Percentiles rank a stretch among this genome's conserved stretches.
These are phyloP conservation scores for Epichloe sp. DNA, from an alignment of 2,329 filamentous ascomycete genomes.

Conservation along the genomic window DNA sequence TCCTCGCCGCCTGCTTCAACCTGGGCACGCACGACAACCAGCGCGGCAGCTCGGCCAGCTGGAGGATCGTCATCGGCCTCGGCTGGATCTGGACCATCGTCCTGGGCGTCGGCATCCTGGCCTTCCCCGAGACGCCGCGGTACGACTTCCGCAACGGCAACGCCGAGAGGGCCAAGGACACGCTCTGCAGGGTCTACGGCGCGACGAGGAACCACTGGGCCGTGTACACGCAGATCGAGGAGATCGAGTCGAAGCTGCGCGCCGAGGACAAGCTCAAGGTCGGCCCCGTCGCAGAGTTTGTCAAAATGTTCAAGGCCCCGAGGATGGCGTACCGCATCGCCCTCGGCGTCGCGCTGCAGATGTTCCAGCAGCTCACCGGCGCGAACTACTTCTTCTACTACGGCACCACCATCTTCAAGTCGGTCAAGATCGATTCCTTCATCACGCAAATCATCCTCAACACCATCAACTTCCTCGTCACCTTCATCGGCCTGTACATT, in stretches of 20 bases:
- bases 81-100: slow-evolving; percentile 37
- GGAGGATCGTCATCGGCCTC: slow-evolving; percentile 46
- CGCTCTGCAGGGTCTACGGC: slow-evolving; percentile 35
- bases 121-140: slow-evolving; percentile 40
- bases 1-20: slow-evolving; percentile 45
- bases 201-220: slow-evolving; percentile 28
- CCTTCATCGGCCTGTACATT: slow-evolving; percentile 56
- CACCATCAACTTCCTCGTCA: slow-evolving; percentile 54
- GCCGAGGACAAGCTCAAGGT: slow-evolving; percentile 29
- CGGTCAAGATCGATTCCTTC: slow-evolving; percentile 42
- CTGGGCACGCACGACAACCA: slow-evolving; percentile 42
- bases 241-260: slow-evolving; percentile 39
- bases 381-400: slow-evolving; percentile 58
- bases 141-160: slow-evolving; percentile 36
- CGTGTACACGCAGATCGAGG: slow-evolving; percentile 35
- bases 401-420: slow-evolving; percentile 37
- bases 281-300: slow-evolving; percentile 31
- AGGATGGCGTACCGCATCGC: slow-evolving; percentile 50
- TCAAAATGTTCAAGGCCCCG: slow-evolving; percentile 50
- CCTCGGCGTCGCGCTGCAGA: slow-evolving; percentile 47
- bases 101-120: slow-evolving; percentile 34
- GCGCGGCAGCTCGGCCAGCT: slow-evolving; percentile 33
- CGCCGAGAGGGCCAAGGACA: slow-evolving; percentile 31
- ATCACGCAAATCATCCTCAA: slow-evolving; percentile 55
- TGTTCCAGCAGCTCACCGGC: slow-evolving; percentile 55